A percentile compares a stretch with the other conserved stretches of the same genome.
These are phyloP conservation scores for Leishmania braziliensis DNA, from an alignment of 208 protist genomes.

Conservation along the genomic window DNA sequence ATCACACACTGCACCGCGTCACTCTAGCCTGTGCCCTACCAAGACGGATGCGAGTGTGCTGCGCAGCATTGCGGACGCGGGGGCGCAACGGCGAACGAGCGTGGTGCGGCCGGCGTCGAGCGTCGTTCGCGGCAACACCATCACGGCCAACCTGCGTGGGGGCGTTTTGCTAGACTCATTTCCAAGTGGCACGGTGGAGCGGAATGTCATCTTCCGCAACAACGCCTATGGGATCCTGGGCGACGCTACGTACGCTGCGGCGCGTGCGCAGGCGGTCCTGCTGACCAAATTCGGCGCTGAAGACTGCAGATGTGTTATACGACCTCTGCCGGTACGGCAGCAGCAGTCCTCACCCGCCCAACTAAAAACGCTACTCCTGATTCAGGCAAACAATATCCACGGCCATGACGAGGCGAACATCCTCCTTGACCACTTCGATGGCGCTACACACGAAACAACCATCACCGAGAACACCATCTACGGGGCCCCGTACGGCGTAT, in stretches of 20 bases:
- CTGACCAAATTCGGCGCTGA: conserved; percentile 1
- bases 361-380: conserved; percentile 20
- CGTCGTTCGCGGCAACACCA: conserved; percentile 53
- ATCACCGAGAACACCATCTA: conserved; percentile 64
- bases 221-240: conserved; percentile 65
- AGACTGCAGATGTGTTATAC: not conserved
- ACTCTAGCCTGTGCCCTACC: conserved; percentile 1
- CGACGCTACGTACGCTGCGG: conserved; percentile 49
- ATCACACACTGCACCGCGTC: conserved; percentile 4
- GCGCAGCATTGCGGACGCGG: conserved; percentile 22
- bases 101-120: conserved; percentile 25
- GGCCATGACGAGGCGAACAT: conserved; percentile 66
- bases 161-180: conserved; percentile 70
- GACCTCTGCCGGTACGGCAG: not conserved
- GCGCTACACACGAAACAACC: conserved; percentile 27
- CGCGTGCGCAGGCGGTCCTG: conserved; percentile 39
- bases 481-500: conserved; percentile 69
- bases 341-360: conserved; percentile 4
- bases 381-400: conserved; percentile 63
- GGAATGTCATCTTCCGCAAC: conserved; percentile 80
- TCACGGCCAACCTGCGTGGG: conserved; percentile 57
- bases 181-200: conserved; percentile 50
- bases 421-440: conserved; percentile 44
- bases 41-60: conserved; percentile 34
- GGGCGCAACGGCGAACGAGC: conserved; percentile 29